These are phyloP conservation scores for Amorphotheca resinae DNA, from an alignment of 495 filamentous ascomycete genomes.

Conservation along the genomic window DNA sequence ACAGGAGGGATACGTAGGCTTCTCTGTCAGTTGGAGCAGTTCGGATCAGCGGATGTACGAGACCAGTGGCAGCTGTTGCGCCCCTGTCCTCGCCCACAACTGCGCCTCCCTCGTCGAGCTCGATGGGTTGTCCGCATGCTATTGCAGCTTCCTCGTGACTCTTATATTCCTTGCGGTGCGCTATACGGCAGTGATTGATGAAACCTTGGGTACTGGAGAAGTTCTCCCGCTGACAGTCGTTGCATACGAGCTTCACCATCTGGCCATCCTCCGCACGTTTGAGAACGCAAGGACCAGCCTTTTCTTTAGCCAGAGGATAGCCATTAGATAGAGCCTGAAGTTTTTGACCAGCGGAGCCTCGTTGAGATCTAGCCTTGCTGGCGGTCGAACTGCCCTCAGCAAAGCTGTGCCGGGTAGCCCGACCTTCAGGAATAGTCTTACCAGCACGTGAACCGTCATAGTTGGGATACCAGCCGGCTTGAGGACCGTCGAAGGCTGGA, in stretches of 20 bases:
- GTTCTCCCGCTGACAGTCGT: slow-evolving; percentile 76
- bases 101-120: slow-evolving; percentile 48
- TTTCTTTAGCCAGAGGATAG: slow-evolving; percentile 57
- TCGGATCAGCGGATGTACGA: slow-evolving; percentile 60
- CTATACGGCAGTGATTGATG: slow-evolving; percentile 96
- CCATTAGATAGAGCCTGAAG: slow-evolving; percentile 62
- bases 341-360: slow-evolving; percentile 45
- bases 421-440: slow-evolving; percentile 44
- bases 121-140: slow-evolving; percentile 71
- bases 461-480: slow-evolving; percentile 26
- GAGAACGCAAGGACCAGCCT: slow-evolving; percentile 38
- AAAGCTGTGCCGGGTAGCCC: slow-evolving; percentile 61
- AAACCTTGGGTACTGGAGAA: slow-evolving; percentile 95
- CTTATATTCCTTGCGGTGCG: slow-evolving; percentile 78
- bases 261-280: slow-evolving; percentile 38
- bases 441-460: slow-evolving; percentile 26
- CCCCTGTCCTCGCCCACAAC: slow-evolving; percentile 33
- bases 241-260: slow-evolving; percentile 68
- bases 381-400: slow-evolving; percentile 40
- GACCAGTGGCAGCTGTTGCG: slow-evolving; percentile 28
- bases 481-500: slow-evolving; percentile 65
- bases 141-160: slow-evolving; percentile 93
- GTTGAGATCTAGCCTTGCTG: slow-evolving; percentile 49
- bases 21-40: slow-evolving; percentile 44
- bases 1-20: slow-evolving; percentile 34